Evolutionary conservation across 805 yeast species (phyloP), one percentile per base, ranked within the genome.

Genomic region (Kregervanrija pseudodelftensis): DNA sequence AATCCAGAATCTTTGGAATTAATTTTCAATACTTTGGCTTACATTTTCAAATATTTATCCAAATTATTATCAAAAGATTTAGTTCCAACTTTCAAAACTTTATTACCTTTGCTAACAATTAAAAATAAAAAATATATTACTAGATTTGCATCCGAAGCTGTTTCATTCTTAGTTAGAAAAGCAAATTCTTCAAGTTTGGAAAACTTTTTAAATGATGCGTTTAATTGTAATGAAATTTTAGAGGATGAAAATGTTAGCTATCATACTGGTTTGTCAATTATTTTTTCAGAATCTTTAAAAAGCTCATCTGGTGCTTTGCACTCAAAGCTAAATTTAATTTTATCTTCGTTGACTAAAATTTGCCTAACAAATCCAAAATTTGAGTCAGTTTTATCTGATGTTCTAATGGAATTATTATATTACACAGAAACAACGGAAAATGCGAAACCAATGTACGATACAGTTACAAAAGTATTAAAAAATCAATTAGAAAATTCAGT

Each of bases 131-230:
- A 77, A 28, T 79, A 83, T 50, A 72, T 90, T 33, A 72, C 86
- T 1, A 73, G 95, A 49, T 93, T 91, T 56, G 80, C 95, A 15
- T 89, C 96, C 0, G 97, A 91, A 62, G 93, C 96, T 0, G 62
- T 91, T 39, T 85, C 97, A 0, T 93, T 85, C 55, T 67, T 91
- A 45, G 68, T 91, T 9, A 77, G 93, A 58, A 86, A 86, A 60
- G 72, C 85, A 49, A 69, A 71, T 17, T 59, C 69, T 0, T 70
- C 70, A 1, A 65, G 74, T 7, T 64, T 89, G 40, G 54, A 59
- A 1, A 45, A 52, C 0, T 74, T 85, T 38, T 66, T 85, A 8
- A 55, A 65, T 2, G 64, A 58, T 43, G 66, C 67, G 3, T 51
- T 76, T 17, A 57, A 56, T 2, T 52, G 61, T 12, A 59, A 61